Conservation (phyloP, 2,329 filamentous ascomycete genomes). For the Zymoseptoria tritici region DNA sequence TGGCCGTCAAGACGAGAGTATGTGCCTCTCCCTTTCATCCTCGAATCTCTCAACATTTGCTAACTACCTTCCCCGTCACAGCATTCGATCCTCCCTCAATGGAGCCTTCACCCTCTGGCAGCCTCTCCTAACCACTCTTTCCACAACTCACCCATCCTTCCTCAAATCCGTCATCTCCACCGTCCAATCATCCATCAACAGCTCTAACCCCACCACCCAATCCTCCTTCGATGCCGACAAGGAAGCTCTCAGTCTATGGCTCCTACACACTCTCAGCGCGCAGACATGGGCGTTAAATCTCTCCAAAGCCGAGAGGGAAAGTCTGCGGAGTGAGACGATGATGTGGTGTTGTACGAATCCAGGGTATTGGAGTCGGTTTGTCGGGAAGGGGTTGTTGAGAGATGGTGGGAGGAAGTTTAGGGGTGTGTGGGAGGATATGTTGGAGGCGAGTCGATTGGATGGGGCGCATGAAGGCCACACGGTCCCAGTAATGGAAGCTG, state of each 20-base stretch:
- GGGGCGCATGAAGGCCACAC: background rate
- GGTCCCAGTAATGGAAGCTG: background rate
- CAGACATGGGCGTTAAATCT: conserved; percentile 17
- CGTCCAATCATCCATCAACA: conserved; percentile 32
- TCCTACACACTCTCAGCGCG: conserved; percentile 39
- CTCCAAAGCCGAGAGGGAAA: conserved; percentile 2
- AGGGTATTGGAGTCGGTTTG: conserved; percentile 31
- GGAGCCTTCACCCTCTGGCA: conserved; percentile 42
- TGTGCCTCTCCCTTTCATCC: conserved; percentile 8
- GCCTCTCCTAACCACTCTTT: conserved; percentile 32
- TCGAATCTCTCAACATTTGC: conserved; percentile 2
- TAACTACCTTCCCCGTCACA: conserved; percentile 9
- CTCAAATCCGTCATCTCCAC: conserved; percentile 32
- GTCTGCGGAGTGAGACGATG: conserved; percentile 15
- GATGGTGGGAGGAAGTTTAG: conserved; percentile 16
- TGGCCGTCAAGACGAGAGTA: conserved; percentile 31
- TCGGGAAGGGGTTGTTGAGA: conserved; percentile 30
- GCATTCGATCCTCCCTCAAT: conserved; percentile 31
- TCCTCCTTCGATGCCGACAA: conserved; percentile 21
- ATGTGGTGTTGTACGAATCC: conserved; percentile 32
- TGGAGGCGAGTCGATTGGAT: conserved; percentile 27
- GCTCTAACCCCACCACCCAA: conserved; percentile 19
- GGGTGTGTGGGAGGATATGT: conserved; percentile 26
- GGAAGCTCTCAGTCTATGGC: conserved; percentile 44
- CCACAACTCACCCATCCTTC: conserved; percentile 30